Evolutionary conservation across 257 asterid species (phyloP), one percentile per base, ranked within the genome.

Genomic region (Solanum habrochaites): DNA sequence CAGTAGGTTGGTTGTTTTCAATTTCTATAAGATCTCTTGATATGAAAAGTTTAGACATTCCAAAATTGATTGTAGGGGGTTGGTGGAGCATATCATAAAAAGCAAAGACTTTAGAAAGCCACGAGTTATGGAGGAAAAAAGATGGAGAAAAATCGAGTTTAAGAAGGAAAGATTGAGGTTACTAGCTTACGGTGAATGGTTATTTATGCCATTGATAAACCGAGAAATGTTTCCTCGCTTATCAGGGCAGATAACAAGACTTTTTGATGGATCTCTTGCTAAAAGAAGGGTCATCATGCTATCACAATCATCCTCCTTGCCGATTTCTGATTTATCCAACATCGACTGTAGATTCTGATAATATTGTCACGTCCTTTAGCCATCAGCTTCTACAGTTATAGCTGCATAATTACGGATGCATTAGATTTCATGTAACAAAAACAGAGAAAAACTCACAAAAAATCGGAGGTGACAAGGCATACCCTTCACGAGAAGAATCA

Each of bases 401-500:
- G 35, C 98, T 96, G 96, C 93, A 92, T 35, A 47, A 66, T 69
- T 87, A 66, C 85, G n/a, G 85, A 86, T 56, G 67, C 40, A 67
- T 88, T 25, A 87, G 60, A 80, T 72, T 83, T 27, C 37, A 71
- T 77, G 83, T 40, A 39, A 43, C 52, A n/a, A n/a, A n/a, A 73
- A n/a, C 29, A 60, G 85, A 84, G n/a, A 16, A 77, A 43, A 88
- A 35, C 13, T 49, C 60, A 74, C 18, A n/a, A 78, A 83, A 82
- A 69, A 39, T 70, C 64, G 29, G 62, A 27, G 70, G 40, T 67
- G 47, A 84, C 27, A 21, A 88, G 42, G 43, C 88, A 25, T 95
- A 96, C 98, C 99, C 98, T 95, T 96, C 97, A 89, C 91, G 89
- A n/a, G n/a, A n/a, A 43, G 94, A 88, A 90, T 96, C 98, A n/a